Base-by-base conservation (phyloP, 1,284 basidiomycete species). In the Trichosporon ovoides region DNA sequence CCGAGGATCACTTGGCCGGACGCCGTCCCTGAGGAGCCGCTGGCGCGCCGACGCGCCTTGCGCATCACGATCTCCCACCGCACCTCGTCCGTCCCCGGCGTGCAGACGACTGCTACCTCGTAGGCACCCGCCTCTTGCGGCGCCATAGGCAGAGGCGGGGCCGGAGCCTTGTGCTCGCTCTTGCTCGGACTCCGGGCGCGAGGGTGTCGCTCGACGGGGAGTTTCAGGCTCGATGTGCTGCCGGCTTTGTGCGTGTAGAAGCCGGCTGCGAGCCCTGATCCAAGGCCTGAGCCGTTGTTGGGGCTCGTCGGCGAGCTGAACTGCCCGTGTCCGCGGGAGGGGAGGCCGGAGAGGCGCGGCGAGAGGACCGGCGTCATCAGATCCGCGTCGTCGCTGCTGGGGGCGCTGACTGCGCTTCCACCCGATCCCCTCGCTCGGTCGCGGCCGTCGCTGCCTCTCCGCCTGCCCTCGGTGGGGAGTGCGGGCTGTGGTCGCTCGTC, bases 21-120 rank as follows among this genome's bases (percentile, higher is more conserved):
- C 33, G 49, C 34, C 33, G 31, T 3, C 6, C 13, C 1, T 18
- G 22, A n/a, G n/a, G n/a, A n/a, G n/a, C n/a, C 33, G 49, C 28
- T 11, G 49, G 12, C 1, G 33, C 18, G 11, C 22, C 18, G 22
- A 10, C 40, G 35, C 10, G 46, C 20, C 5, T 57, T 55, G 1
- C 69, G 66, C 6, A 74, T 59, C 7, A 61, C 60, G 12, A 74
- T 66, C 46, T 73, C 65, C 72, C 72, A 74, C 38, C 61, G 58
- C 38, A 73, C 67, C 61, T 66, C 64, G 37, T 67, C 69, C 14
- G 65, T 62, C 16, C 31, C 56, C 20, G 67, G 62, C 0, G 55
- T 48, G 50, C 70, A 73, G 9, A 48, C 53, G 9, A 73, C 64
- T 36, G 61, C 57, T 5, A 73, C 68, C 52, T 69, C 67, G 57